These are phyloP conservation scores for Geranium rotundifolium DNA, from an alignment of 345 rosid genomes.

Conservation along the genomic window DNA sequence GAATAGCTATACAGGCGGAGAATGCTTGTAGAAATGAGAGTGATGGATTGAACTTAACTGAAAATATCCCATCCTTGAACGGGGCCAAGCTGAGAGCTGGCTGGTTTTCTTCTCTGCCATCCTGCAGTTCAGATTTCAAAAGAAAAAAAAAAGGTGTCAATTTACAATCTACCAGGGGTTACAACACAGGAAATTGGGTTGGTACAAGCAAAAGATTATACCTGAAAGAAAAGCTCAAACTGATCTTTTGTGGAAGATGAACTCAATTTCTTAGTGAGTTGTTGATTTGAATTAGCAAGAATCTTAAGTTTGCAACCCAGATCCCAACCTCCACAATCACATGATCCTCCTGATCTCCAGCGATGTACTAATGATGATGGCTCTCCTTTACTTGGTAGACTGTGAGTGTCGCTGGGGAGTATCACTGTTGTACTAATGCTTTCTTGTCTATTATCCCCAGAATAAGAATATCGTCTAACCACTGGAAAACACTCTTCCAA, in stretches of 20 bases:
- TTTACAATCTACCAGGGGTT: not conserved
- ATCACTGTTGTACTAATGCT: constrained; percentile 40
- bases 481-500: constrained; percentile 15
- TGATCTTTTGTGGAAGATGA: constrained; percentile 11
- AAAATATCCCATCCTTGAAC: constrained; percentile 53
- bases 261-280: constrained; percentile 16
- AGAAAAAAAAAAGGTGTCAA: not conserved
- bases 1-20: constrained; percentile 54
- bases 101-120: constrained; percentile 23
- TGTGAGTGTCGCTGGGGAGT: constrained; percentile 82
- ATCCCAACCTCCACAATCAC: constrained; percentile 99
- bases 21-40: constrained; percentile 63
- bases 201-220: constrained; percentile 7
- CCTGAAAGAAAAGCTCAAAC: constrained; percentile 59
- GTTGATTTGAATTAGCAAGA: constrained; percentile 32
- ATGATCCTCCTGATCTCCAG: constrained; percentile 87
- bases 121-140: constrained; percentile 30
- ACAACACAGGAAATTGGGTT: not conserved
- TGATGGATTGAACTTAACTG: constrained; percentile 58
- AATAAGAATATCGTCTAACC: not conserved
- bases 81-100: constrained; percentile 50
- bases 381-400: constrained; percentile 74
- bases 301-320: constrained; percentile 68
- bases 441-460: constrained; percentile 16
- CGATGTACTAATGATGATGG: constrained; percentile 84